Evolutionary conservation across 768 basidiomycete genomes (phyloP).

Genomic region (Cubamyces sp.): DNA sequence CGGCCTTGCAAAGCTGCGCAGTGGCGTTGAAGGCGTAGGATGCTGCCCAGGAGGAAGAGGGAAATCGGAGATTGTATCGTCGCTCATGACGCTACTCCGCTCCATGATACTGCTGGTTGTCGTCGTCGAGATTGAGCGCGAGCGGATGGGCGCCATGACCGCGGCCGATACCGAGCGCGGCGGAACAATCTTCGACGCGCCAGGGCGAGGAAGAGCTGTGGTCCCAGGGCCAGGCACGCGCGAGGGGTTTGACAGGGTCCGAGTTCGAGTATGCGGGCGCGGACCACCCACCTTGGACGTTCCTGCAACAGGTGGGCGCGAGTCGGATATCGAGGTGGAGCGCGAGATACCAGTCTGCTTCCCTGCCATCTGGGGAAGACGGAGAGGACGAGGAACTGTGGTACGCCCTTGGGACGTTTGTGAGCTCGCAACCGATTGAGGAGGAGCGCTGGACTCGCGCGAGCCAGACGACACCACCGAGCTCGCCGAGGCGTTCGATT

Average conservation of each 20-base stretch:
- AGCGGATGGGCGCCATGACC: background rate
- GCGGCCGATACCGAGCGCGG: constrained; percentile 12
- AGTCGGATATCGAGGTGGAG: constrained; percentile 15
- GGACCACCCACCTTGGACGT: constrained; percentile 4
- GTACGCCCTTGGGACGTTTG: constrained; percentile 12
- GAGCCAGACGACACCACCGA: constrained; percentile 19
- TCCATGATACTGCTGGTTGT: background rate
- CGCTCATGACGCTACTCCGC: constrained; percentile 1
- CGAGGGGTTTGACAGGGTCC: constrained; percentile 23
- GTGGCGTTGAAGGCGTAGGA: background rate
- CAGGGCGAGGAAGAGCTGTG: background rate
- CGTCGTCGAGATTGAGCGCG: constrained; percentile 1
- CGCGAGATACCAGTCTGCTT: constrained; percentile 14
- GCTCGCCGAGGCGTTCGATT: constrained; percentile 23
- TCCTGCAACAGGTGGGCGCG: constrained; percentile 9
- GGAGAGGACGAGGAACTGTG: constrained; percentile 31
- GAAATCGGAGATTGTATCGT: constrained; percentile 15
- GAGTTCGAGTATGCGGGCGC: constrained; percentile 1
- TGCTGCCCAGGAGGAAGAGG: constrained; percentile 7
- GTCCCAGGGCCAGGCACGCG: background rate
- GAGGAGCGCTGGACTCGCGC: constrained; percentile 18
- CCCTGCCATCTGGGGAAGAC: constrained; percentile 27
- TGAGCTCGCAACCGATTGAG: constrained; percentile 21
- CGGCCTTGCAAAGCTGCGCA: background rate
- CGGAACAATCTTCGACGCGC: constrained; percentile 8